Evolutionary conservation across 768 basidiomycete genomes (phyloP).

Genomic region (Scleroderma bovista): DNA sequence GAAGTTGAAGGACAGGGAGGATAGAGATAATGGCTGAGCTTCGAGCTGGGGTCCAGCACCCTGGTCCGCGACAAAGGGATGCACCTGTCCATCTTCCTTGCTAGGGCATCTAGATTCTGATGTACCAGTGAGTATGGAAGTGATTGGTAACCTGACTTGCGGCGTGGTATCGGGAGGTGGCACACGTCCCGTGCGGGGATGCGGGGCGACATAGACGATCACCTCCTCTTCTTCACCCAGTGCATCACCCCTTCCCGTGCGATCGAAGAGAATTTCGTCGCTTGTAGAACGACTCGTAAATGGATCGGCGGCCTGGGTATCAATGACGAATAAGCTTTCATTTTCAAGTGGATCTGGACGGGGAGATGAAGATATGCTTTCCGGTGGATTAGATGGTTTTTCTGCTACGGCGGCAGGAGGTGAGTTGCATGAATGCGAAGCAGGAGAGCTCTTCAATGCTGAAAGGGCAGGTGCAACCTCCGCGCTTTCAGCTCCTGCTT

Average conservation of each 20-base stretch:
- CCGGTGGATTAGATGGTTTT: too few relatives aligned
- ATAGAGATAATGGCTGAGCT: conserved; percentile 16
- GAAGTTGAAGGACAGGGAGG: conserved; percentile 22
- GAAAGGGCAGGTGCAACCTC: too few relatives aligned
- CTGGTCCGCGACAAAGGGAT: not conserved
- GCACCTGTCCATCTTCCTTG: conserved; percentile 6
- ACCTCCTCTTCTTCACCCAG: conserved; percentile 52
- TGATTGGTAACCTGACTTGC: conserved; percentile 12
- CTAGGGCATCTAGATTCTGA: conserved; percentile 3
- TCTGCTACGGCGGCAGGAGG: too few relatives aligned
- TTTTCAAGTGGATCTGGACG: too few relatives aligned
- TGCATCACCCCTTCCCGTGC: conserved; percentile 10
- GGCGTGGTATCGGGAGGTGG: conserved; percentile 12
- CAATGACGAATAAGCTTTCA: conserved; percentile 30
- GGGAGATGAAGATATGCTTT: too few relatives aligned
- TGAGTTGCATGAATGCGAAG: too few relatives aligned
- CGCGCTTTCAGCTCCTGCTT: too few relatives aligned
- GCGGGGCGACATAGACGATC: conserved; percentile 75
- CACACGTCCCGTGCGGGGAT: conserved; percentile 41
- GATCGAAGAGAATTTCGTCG: conserved; percentile 21
- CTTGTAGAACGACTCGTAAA: conserved; percentile 4
- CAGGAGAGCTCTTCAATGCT: too few relatives aligned
- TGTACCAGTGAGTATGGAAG: conserved; percentile 22
- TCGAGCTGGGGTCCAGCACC: not conserved
- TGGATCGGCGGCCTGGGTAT: conserved; percentile 30